Conservation (phyloP, 768 basidiomycete genomes). For the Pisolithus microcarpus region DNA sequence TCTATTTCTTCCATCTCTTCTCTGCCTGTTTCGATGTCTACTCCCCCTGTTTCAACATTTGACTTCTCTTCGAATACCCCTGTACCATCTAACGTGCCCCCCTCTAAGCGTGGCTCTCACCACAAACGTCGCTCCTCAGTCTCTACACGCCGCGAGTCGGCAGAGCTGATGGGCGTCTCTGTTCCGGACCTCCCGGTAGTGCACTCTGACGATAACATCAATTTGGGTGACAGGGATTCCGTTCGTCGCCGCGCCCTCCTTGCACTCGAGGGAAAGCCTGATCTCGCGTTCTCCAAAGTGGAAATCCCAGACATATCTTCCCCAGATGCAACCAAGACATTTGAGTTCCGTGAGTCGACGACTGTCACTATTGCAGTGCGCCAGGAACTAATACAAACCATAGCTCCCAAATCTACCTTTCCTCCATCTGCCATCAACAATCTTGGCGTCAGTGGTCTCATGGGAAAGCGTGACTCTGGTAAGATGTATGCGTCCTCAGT, state of each 20-base stretch:
- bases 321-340: slow-evolving; percentile 49
- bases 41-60: slow-evolving; percentile 30
- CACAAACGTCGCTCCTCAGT: slow-evolving; percentile 83
- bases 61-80: slow-evolving; percentile 32
- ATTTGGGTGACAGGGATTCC: slow-evolving; percentile 67
- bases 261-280: slow-evolving; percentile 81
- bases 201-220: slow-evolving; percentile 59
- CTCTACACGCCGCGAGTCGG: slow-evolving; percentile 83
- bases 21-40: slow-evolving; percentile 35
- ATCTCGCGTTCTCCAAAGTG: slow-evolving; percentile 63
- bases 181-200: slow-evolving; percentile 59
- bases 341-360: slow-evolving; percentile 57
- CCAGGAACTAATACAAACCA: not conserved
- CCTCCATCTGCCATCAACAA: slow-evolving; percentile 38
- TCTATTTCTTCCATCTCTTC: slow-evolving; percentile 39
- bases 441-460: slow-evolving; percentile 37
- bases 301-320: slow-evolving; percentile 76
- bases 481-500: slow-evolving; percentile 58
- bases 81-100: slow-evolving; percentile 15
- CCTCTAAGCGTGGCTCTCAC: slow-evolving; percentile 64
- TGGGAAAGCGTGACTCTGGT: slow-evolving; percentile 71
- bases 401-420: slow-evolving; percentile 58
- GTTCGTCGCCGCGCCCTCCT: slow-evolving; percentile 76
- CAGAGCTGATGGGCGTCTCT: slow-evolving; percentile 82
- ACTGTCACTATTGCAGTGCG: slow-evolving; percentile 4